Percentiles rank a stretch among this genome's conserved stretches.
Conservation (phyloP, 2,329 filamentous ascomycete genomes). For the Calonectria pseudoreteaudii region DNA sequence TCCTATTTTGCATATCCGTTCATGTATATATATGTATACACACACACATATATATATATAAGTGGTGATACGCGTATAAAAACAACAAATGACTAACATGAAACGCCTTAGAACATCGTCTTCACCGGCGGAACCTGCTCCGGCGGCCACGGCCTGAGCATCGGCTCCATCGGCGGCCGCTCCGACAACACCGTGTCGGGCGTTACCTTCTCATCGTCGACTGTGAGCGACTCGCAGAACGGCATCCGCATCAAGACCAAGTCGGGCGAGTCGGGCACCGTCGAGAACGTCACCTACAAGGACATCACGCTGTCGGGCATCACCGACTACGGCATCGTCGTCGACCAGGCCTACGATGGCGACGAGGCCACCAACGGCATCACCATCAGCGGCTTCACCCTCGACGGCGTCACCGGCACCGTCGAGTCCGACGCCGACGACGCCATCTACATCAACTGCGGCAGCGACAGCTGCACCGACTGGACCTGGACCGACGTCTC, state of each 20-base stretch:
- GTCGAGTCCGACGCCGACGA: constrained; percentile 20
- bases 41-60: too few relatives aligned
- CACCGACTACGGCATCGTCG: constrained; percentile 21
- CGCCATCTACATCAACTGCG: constrained; percentile 25
- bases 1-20: neutral
- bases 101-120: constrained; percentile 12
- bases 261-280: constrained; percentile 4
- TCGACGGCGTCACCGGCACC: constrained; percentile 13
- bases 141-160: constrained; percentile 21
- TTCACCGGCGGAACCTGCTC: constrained; percentile 23
- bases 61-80: neutral
- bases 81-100: neutral
- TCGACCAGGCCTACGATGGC: constrained; percentile 25
- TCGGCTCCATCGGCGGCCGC: constrained; percentile 23
- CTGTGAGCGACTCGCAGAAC: constrained; percentile 16
- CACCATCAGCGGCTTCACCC: constrained; percentile 16
- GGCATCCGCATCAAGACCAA: constrained; percentile 25
- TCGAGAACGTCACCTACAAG: constrained; percentile 22
- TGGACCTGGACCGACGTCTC: constrained; percentile 25
- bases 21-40: neutral
- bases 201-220: constrained; percentile 19
- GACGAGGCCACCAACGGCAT: constrained; percentile 23
- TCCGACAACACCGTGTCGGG: constrained; percentile 20
- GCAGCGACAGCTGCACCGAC: constrained; percentile 23
- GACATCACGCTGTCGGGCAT: constrained; percentile 21